Conservation (phyloP, 2,329 filamentous ascomycete species). For the Aureobasidium subglaciale region DNA sequence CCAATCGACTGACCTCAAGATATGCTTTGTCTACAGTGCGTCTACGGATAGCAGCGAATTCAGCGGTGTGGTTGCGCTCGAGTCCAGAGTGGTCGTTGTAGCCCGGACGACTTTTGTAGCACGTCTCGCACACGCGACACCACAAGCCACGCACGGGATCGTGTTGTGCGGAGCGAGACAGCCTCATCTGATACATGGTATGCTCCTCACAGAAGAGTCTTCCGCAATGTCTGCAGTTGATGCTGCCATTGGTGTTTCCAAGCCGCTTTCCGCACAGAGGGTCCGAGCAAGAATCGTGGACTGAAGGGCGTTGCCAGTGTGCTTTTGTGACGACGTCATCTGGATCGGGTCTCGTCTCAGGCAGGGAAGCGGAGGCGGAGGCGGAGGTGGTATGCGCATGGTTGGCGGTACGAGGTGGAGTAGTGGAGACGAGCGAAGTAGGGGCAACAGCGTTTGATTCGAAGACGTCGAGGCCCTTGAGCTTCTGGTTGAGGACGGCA, state of each 20-base stretch:
- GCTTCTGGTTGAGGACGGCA: conserved; percentile 84
- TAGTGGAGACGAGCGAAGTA: conserved; percentile 28
- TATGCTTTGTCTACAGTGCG: conserved; percentile 77
- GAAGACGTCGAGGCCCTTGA: conserved; percentile 87
- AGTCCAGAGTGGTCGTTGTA: conserved; percentile 71
- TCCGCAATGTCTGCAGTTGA: conserved; percentile 92
- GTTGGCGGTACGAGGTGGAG: conserved; percentile 26
- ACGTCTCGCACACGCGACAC: conserved; percentile 97
- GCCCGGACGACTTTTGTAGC: conserved; percentile 90
- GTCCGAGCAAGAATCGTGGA: conserved; percentile 76
- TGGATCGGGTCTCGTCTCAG: conserved; percentile 54
- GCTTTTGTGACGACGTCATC: conserved; percentile 81
- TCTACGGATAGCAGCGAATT: conserved; percentile 64
- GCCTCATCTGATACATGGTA: conserved; percentile 99
- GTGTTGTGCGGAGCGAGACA: conserved; percentile 80
- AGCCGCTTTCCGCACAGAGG: conserved; percentile 75
- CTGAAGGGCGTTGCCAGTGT: conserved; percentile 78
- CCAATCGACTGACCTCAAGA: conserved; percentile 79
- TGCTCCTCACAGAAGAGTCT: conserved; percentile 93
- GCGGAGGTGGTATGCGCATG: conserved; percentile 26
- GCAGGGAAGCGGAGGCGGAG: conserved; percentile 24
- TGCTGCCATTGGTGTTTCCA: conserved; percentile 69
- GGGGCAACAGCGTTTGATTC: conserved; percentile 63
- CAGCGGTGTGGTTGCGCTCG: conserved; percentile 62
- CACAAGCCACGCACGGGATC: conserved; percentile 86